Percentiles rank a stretch among this genome's conserved stretches.
phyloP scores from a whole-genome alignment of 2,329 filamentous ascomycete species.

The Aureobasidium sp. region DNA sequence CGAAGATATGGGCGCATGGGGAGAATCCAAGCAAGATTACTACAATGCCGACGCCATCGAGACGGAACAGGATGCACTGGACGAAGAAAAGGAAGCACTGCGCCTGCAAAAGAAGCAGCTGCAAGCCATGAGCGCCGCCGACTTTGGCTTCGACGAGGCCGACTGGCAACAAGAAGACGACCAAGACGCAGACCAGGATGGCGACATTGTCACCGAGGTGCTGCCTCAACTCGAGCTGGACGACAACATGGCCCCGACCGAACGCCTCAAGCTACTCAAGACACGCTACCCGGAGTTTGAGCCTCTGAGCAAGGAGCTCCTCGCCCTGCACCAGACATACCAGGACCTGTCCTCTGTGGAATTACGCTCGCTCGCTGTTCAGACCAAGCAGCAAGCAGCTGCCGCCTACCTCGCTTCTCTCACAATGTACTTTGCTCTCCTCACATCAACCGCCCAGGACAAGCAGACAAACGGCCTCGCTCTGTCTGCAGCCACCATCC shows the following conservation, averaged over 20 bases:
- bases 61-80: constrained; percentile 67
- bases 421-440: constrained; percentile 87
- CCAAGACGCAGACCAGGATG: constrained; percentile 36
- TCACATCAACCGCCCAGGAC: constrained; percentile 68
- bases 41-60: constrained; percentile 79
- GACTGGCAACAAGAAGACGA: constrained; percentile 64
- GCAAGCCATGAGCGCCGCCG: constrained; percentile 78
- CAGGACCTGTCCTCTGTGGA: not conserved
- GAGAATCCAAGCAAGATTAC: constrained; percentile 79
- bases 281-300: constrained; percentile 89
- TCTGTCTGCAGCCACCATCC: constrained; percentile 68
- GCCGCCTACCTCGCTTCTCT: constrained; percentile 81
- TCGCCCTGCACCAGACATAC: constrained; percentile 51
- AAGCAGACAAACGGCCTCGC: constrained; percentile 47
- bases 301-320: constrained; percentile 71
- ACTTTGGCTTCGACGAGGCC: constrained; percentile 86
- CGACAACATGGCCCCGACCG: constrained; percentile 67
- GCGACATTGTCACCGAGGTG: constrained; percentile 68
- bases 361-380: constrained; percentile 18
- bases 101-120: constrained; percentile 86
- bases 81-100: constrained; percentile 86
- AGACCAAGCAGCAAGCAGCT: constrained; percentile 68
- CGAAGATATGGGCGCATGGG: constrained; percentile 68
- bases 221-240: constrained; percentile 77
- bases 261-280: constrained; percentile 67